Conservation (phyloP, 2,329 filamentous ascomycete species). For the Chlorencoelia australis region DNA sequence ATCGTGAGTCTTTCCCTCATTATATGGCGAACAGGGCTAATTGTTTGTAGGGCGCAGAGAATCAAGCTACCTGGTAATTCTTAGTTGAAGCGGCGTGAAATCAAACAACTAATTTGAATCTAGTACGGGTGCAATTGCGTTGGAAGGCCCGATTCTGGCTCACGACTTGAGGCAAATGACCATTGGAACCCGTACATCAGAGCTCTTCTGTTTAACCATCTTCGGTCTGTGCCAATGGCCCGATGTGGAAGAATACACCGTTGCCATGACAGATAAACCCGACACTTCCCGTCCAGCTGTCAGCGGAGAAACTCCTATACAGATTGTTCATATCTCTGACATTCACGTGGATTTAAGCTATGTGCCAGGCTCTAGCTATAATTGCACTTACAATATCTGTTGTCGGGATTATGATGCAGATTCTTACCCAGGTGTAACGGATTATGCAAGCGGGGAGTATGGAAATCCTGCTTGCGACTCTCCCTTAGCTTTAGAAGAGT, state of each 20-base stretch:
- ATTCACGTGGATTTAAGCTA: slow-evolving; percentile 34
- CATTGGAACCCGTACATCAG: slow-evolving; percentile 38
- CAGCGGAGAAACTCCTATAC: slow-evolving; percentile 29
- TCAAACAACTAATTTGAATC: background rate
- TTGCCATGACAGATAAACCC: slow-evolving; percentile 27
- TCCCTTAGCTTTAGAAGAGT: slow-evolving; percentile 30
- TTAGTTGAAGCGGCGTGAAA: background rate
- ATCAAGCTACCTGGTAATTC: too few relatives aligned
- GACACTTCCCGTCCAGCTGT: slow-evolving; percentile 26
- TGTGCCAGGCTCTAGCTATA: slow-evolving; percentile 29
- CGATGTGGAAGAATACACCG: slow-evolving; percentile 25
- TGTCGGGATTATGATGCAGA: slow-evolving; percentile 29
- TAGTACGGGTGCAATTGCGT: slow-evolving; percentile 36
- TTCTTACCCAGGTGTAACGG: slow-evolving; percentile 30
- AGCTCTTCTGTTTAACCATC: slow-evolving; percentile 42
- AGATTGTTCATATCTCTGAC: slow-evolving; percentile 34
- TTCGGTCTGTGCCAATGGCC: slow-evolving; percentile 33
- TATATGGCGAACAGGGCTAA: background rate
- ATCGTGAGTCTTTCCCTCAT: slow-evolving; percentile 13
- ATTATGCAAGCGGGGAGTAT: slow-evolving; percentile 29
- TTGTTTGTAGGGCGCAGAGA: too few relatives aligned
- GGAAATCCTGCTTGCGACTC: slow-evolving; percentile 32
- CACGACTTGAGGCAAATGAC: slow-evolving; percentile 38
- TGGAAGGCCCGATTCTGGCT: slow-evolving; percentile 44
- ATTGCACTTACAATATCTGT: slow-evolving; percentile 34